Percentiles rank a stretch among this genome's conserved stretches.
phyloP scores from a whole-genome alignment of 495 filamentous ascomycete species.

The Bombardia bombarda region DNA sequence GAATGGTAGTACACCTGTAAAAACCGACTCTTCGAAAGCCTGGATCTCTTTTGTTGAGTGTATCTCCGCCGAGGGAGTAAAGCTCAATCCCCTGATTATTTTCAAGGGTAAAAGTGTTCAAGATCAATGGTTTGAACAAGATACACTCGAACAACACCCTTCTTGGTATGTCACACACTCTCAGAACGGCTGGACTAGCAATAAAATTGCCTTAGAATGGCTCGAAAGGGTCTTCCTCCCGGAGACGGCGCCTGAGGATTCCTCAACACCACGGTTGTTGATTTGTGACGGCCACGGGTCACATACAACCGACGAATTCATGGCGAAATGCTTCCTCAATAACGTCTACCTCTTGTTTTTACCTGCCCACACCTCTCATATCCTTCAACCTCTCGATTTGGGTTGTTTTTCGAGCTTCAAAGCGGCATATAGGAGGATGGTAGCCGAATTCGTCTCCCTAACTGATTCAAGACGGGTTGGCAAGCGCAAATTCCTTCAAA shows the following conservation, averaged over 20 bases:
- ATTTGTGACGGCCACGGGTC: constrained; percentile 21
- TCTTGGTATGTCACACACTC: constrained; percentile 2
- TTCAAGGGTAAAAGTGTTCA: constrained; percentile 9
- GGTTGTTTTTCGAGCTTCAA: too few species aligned
- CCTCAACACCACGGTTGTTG: constrained; percentile 13
- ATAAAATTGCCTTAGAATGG: constrained; percentile 2
- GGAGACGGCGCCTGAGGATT: constrained; percentile 3
- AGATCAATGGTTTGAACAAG: constrained; percentile 3
- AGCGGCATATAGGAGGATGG: too few species aligned
- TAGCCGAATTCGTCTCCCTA: too few species aligned
- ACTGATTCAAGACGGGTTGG: too few species aligned
- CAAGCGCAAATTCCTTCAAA: too few species aligned
- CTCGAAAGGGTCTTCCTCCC: constrained; percentile 9
- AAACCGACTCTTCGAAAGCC: background rate
- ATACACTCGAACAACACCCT: background rate
- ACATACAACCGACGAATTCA: constrained; percentile 9
- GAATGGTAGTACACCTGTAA: background rate
- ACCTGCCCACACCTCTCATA: too few species aligned
- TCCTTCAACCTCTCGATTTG: too few species aligned
- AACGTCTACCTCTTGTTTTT: too few species aligned
- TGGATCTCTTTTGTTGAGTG: constrained; percentile 6
- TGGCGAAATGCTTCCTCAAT: constrained; percentile 2
- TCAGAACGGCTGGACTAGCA: constrained; percentile 6
- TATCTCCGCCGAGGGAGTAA: constrained; percentile 1
- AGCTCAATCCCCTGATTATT: constrained; percentile 1